These are phyloP conservation scores for Ambrosiella cleistominuta DNA, from an alignment of 2,329 filamentous ascomycete genomes.

Conservation along the genomic window DNA sequence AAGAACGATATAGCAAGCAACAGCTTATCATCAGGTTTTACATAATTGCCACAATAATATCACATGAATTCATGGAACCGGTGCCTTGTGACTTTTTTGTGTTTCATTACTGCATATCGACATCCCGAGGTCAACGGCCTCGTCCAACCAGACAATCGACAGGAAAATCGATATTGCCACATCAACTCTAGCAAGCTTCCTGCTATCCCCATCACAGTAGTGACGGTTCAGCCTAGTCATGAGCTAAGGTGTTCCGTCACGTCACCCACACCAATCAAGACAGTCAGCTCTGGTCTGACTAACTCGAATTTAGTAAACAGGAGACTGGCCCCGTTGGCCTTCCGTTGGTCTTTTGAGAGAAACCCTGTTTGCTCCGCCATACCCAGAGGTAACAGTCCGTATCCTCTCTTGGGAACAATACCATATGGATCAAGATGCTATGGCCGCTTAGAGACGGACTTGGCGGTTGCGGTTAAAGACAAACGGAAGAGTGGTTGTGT, in stretches of 20 bases:
- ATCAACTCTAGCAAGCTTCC: not conserved
- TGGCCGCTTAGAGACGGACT: slow-evolving; percentile 1
- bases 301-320: not conserved
- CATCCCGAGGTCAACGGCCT: too few species aligned
- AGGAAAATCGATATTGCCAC: not conserved
- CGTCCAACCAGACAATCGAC: not conserved
- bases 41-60: too few species aligned
- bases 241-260: not conserved
- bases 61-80: too few species aligned
- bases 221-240: not conserved
- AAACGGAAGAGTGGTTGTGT: not conserved
- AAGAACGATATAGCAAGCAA: too few species aligned
- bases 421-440: slow-evolving; percentile 7
- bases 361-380: too few species aligned
- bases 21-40: too few species aligned
- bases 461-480: not conserved
- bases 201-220: not conserved
- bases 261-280: not conserved
- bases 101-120: too few species aligned
- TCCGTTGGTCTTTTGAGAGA: too few species aligned
- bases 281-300: not conserved
- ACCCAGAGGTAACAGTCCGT: not conserved
- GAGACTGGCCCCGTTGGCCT: too few species aligned
- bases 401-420: not conserved
- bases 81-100: too few species aligned